Base-by-base conservation (phyloP, 441 rosid genomes). In the Cnidoscolus chayamansa region DNA sequence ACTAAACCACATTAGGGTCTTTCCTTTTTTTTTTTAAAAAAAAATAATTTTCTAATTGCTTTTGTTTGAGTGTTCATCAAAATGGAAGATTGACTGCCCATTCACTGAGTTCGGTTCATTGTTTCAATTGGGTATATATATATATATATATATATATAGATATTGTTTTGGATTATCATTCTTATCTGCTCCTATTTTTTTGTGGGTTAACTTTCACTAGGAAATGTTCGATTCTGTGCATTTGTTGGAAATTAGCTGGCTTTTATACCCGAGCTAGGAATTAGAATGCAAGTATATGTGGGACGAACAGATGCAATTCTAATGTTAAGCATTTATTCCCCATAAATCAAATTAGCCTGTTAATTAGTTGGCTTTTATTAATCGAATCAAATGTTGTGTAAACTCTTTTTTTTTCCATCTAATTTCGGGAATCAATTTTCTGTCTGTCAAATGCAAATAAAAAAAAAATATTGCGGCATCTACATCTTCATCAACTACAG, bases 61-160 rank as follows among this genome's bases (percentile, higher is more conserved):
- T 40, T 7, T 64, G 47, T 77, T 63, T 76, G 53, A n/a, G 10
- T 8, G 64, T 31, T 68, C 19, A 11, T 64, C 64, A 67, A 75
- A 79, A 65, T 79, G 54, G 58, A 19, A 56, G 48, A 10, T 73
- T 77, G 54, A 55, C 72, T 75, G 56, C 74, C 48, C 64, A 15
- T 67, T 20, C 20, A 40, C 11, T 51, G 40, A 11, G 49, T 77
- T 35, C 30, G 63, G 10, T 65, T 65, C 63, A 47, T 59, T 68
- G 37, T n/a, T 74, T 43, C 58, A 63, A 31, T 43, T 68, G 71
- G 70, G 61, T 53, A 15, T 69, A 53, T 45, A 25, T 25, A 25
- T 25, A 25, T 25, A 25, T 25, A 25, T 25, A 25, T 25, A 25
- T 25, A 25, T 25, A 25, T 25, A 25, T 25, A 25, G 25, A 25